Conservation (phyloP, 768 basidiomycete genomes). For the Lactarius quietus region DNA sequence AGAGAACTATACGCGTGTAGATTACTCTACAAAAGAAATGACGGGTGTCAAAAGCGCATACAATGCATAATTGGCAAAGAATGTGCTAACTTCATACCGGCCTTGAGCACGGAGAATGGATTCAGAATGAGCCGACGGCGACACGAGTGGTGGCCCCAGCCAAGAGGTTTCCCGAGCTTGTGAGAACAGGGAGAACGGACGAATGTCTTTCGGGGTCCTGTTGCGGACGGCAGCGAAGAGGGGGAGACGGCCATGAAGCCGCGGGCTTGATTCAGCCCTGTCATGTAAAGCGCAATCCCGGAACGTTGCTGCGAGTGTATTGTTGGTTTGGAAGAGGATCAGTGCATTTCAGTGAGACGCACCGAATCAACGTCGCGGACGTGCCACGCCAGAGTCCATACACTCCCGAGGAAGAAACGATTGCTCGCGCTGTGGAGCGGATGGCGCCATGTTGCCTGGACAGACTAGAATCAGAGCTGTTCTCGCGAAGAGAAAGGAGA, state of each 20-base stretch:
- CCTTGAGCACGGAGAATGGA: slow-evolving; percentile 89
- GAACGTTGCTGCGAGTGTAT: slow-evolving; percentile 64
- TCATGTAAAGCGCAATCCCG: slow-evolving; percentile 94
- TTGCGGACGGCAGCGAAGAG: slow-evolving; percentile 48
- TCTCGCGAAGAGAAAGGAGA: slow-evolving; percentile 32
- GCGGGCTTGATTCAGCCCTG: slow-evolving; percentile 79
- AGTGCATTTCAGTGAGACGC: slow-evolving; percentile 16
- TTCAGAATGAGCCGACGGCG: slow-evolving; percentile 76
- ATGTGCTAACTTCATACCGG: slow-evolving; percentile 75
- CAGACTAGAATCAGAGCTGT: not conserved
- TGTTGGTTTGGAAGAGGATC: not conserved
- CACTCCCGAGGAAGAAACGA: slow-evolving; percentile 61
- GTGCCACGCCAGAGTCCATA: slow-evolving; percentile 88
- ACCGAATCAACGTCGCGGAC: slow-evolving; percentile 72
- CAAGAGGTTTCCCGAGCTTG: slow-evolving; percentile 74
- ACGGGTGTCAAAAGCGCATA: not conserved
- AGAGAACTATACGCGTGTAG: slow-evolving; percentile 69
- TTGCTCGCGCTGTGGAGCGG: slow-evolving; percentile 48
- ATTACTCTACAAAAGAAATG: slow-evolving; percentile 54
- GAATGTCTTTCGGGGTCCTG: slow-evolving; percentile 27
- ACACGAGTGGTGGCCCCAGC: slow-evolving; percentile 83
- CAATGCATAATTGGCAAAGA: not conserved
- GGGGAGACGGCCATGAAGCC: slow-evolving; percentile 66
- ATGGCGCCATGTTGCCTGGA: slow-evolving; percentile 42
- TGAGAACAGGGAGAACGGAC: slow-evolving; percentile 68